Evolutionary conservation across 768 basidiomycete species (phyloP).

Genomic region (Hemileccinum impolitum): DNA sequence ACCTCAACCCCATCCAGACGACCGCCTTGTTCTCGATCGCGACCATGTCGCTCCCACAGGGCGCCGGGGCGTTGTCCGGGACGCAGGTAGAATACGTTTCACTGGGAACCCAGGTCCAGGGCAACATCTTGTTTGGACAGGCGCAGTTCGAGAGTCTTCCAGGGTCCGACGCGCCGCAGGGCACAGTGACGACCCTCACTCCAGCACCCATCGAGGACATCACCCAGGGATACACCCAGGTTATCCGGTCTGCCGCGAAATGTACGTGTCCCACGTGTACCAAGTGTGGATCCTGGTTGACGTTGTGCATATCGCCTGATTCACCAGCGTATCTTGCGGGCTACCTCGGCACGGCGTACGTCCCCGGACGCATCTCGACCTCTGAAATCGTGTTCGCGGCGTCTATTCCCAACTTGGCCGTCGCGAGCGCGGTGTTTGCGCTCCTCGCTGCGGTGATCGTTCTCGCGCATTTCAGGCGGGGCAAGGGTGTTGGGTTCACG

Average conservation of each 20-base stretch:
- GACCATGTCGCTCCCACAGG: slow-evolving; percentile 7
- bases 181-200: slow-evolving; percentile 1
- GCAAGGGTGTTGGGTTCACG: slow-evolving; percentile 23
- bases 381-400: slow-evolving; percentile 22
- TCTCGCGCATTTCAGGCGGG: slow-evolving; percentile 21
- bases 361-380: slow-evolving; percentile 27
- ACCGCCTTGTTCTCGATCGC: slow-evolving; percentile 22
- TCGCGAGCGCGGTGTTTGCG: slow-evolving; percentile 22
- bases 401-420: slow-evolving; percentile 26
- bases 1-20: slow-evolving; percentile 24
- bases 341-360: slow-evolving; percentile 25
- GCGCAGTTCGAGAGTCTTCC: slow-evolving; percentile 14
- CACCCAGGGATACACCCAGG: slow-evolving; percentile 16
- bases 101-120: slow-evolving; percentile 19
- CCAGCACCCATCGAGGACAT: slow-evolving; percentile 12
- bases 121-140: slow-evolving; percentile 20
- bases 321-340: slow-evolving; percentile 10
- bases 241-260: slow-evolving; percentile 22
- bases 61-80: slow-evolving; percentile 1
- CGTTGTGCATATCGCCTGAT: too few species aligned
- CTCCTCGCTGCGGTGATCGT: slow-evolving; percentile 21
- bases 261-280: too few species aligned
- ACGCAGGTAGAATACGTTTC: not conserved
- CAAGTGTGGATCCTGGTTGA: too few species aligned
- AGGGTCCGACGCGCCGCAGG: not conserved